phyloP scores from a whole-genome alignment of 1,139 yeast species.

The Zygotorulaspora mrakii region DNA sequence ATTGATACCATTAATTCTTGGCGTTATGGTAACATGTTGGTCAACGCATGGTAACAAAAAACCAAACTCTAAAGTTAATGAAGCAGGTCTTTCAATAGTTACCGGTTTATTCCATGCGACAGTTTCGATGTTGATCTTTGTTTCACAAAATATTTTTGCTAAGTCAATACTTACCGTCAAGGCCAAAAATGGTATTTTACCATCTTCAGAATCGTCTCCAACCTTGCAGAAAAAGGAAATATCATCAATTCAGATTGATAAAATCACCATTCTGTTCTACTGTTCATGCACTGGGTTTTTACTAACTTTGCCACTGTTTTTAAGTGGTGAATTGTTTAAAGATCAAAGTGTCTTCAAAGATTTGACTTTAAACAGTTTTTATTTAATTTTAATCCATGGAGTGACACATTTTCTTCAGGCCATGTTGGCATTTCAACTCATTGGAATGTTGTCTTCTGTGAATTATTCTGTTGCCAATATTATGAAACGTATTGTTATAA shows the following conservation, averaged over 20 bases:
- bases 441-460: slow-evolving; percentile 82
- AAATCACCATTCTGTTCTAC: slow-evolving; percentile 74
- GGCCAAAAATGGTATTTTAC: slow-evolving; percentile 26
- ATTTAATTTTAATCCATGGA: slow-evolving; percentile 58
- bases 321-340: slow-evolving; percentile 41
- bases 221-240: slow-evolving; percentile 14
- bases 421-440: slow-evolving; percentile 80
- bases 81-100: slow-evolving; percentile 43
- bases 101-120: slow-evolving; percentile 73
- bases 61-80: slow-evolving; percentile 16
- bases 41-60: slow-evolving; percentile 26
- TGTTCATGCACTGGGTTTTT: slow-evolving; percentile 79
- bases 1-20: slow-evolving; percentile 68
- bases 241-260: slow-evolving; percentile 51
- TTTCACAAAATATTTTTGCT: slow-evolving; percentile 86
- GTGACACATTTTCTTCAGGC: slow-evolving; percentile 81
- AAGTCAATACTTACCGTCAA: slow-evolving; percentile 70
- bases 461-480: slow-evolving; percentile 89
- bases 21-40: slow-evolving; percentile 80
- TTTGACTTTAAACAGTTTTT: slow-evolving; percentile 39
- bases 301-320: slow-evolving; percentile 74
- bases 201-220: slow-evolving; percentile 25
- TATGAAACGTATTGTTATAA: slow-evolving; percentile 81
- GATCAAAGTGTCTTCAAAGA: slow-evolving; percentile 25
- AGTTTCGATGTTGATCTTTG: slow-evolving; percentile 79